phyloP scores from a whole-genome alignment of 129 eudicot genomes.

The Chrysanthemum lavandulifolium region DNA sequence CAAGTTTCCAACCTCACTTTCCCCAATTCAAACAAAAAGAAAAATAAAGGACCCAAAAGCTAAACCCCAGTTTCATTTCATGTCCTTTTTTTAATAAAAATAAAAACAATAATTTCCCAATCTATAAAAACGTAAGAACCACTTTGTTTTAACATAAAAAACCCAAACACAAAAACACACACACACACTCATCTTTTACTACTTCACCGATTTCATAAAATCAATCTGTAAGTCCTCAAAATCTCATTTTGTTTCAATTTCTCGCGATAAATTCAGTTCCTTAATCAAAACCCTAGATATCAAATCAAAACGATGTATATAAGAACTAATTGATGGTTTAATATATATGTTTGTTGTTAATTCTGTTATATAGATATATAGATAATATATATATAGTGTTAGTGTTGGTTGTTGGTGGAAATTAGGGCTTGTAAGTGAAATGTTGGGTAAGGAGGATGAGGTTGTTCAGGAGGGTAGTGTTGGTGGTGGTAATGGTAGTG shows the following conservation, averaged over 20 bases:
- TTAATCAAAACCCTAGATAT: constrained; percentile 30
- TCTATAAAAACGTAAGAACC: background rate
- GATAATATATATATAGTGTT: constrained; percentile 7
- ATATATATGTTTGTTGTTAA: background rate
- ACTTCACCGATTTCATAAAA: constrained; percentile 27
- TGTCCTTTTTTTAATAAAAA: background rate
- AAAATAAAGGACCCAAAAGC: constrained; percentile 9
- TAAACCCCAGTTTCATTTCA: constrained; percentile 1
- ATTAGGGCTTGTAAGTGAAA: constrained; percentile 31
- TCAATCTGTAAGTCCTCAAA: constrained; percentile 29
- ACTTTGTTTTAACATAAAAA: background rate
- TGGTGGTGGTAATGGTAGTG: constrained; percentile 3
- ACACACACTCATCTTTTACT: constrained; percentile 31
- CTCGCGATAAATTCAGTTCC: background rate
- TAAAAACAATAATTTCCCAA: background rate
- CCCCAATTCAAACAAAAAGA: background rate
- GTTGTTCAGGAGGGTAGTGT: background rate
- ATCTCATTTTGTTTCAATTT: background rate
- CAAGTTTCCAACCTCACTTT: constrained; percentile 10
- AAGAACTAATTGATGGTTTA: too few species aligned
- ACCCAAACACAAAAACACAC: constrained; percentile 3
- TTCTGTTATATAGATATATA: constrained; percentile 4
- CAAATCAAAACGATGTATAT: background rate
- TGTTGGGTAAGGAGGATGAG: constrained; percentile 76
- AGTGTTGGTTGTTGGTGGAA: constrained; percentile 20